Evolutionary conservation across 768 basidiomycete genomes (phyloP), one percentile per base, ranked within the genome.

Genomic region (Coprinopsis marcescibilis): DNA sequence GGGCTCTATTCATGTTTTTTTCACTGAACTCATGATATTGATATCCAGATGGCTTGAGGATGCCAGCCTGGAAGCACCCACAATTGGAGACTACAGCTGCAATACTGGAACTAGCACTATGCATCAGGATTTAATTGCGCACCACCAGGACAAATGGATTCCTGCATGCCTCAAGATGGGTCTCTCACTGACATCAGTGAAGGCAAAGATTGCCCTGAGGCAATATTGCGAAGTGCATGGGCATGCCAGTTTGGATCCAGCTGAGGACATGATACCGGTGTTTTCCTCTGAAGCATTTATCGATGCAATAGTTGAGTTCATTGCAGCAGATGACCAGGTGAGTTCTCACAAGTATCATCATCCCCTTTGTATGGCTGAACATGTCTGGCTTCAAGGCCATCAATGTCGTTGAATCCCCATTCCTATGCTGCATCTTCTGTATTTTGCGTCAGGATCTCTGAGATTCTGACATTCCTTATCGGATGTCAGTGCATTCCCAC

Each of bases 401-500:
- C 45, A 63, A 60, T 47, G 52, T 61, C 21, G 52, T 64, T 38
- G 59, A 62, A 37, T 57, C 26, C n/a, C 40, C 43, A 14, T 23
- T 38, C 14, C 49, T 57, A 17, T 38, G 49, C 5, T 40, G 1
- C 35, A 50, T n/a, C n/a, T n/a, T n/a, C n/a, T n/a, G n/a, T n/a
- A n/a, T n/a, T n/a, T n/a, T n/a, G n/a, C n/a, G n/a, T 11, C 4
- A 37, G 1, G 43, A 20, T 1, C 8, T 34, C 34, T 7, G 15
- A 1, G 60, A 62, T 30, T 45, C 51, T 14, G 62, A 63, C 46
- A 62, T 65, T 17, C 64, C 62, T 8, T 53, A 58, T 48, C 53
- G 59, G 3, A 55, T 57, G 2, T 54, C 34, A 3, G 38, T 64
- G 2, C 56, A 55, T 2, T 49, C 55, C 12, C 52, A 52, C 1